phyloP scores from a whole-genome alignment of 768 basidiomycete genomes.

The Royoungia palumana region DNA sequence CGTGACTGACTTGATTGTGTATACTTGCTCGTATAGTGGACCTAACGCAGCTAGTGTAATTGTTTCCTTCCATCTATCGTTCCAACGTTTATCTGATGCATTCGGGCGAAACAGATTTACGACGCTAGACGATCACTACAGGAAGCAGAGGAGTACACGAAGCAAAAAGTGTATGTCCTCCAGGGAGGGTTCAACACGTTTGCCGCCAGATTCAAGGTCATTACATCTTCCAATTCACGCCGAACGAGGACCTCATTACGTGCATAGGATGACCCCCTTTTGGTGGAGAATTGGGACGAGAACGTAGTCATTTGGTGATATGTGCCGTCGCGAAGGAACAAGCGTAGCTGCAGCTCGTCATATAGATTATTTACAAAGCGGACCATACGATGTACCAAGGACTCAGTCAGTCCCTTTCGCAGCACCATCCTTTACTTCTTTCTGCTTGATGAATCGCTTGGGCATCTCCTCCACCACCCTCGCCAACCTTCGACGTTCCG shows the following conservation, averaged over 20 bases:
- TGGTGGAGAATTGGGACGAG: slow-evolving; percentile 77
- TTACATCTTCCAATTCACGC: neutral
- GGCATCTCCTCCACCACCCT: slow-evolving; percentile 62
- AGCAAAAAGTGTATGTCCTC: slow-evolving; percentile 62
- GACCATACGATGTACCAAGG: too few species aligned
- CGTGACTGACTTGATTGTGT: slow-evolving; percentile 10
- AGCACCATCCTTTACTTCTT: slow-evolving; percentile 31
- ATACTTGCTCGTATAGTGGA: slow-evolving; percentile 52
- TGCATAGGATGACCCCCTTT: slow-evolving; percentile 54
- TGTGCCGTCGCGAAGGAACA: slow-evolving; percentile 6
- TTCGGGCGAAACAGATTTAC: slow-evolving; percentile 49
- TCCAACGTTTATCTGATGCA: neutral
- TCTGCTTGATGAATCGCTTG: slow-evolving; percentile 47
- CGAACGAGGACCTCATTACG: neutral
- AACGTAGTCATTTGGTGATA: slow-evolving; percentile 50
- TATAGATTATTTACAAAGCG: too few species aligned
- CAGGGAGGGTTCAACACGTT: slow-evolving; percentile 72
- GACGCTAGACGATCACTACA: slow-evolving; percentile 54
- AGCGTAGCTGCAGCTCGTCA: neutral
- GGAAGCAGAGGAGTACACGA: slow-evolving; percentile 38
- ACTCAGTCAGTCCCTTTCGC: slow-evolving; percentile 5
- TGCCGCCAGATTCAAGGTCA: slow-evolving; percentile 64
- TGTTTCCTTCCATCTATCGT: neutral
- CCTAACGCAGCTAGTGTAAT: slow-evolving; percentile 74
- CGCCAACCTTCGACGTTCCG: slow-evolving; percentile 53